These are phyloP conservation scores for Dendrobium officinale DNA, from an alignment of 106 monocot species.

Conservation along the genomic window DNA sequence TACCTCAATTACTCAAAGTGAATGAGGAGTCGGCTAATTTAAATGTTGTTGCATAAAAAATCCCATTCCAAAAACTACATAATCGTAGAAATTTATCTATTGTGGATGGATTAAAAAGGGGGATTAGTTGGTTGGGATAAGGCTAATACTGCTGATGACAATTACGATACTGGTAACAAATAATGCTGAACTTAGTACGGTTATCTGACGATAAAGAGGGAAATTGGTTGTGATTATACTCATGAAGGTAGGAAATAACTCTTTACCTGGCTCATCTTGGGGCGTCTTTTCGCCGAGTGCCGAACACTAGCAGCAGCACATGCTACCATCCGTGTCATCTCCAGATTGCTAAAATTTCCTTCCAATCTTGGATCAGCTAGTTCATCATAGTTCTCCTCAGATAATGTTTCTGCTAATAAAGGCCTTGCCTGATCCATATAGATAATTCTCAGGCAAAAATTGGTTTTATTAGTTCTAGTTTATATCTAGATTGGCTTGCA, in stretches of 20 bases:
- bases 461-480: not conserved
- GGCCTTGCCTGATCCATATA: slow-evolving; percentile 49
- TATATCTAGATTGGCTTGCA: not conserved
- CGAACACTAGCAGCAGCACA: slow-evolving; percentile 70
- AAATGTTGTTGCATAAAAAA: no score
- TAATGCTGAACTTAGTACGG: no score
- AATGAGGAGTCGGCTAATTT: no score
- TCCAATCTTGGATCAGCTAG: slow-evolving; percentile 61
- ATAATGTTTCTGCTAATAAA: slow-evolving; percentile 25
- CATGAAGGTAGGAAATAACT: slow-evolving; percentile 1
- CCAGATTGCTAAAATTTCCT: slow-evolving; percentile 34
- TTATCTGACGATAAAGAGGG: no score
- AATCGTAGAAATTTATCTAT: not conserved
- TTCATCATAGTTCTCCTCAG: slow-evolving; percentile 56
- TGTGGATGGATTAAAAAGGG: not conserved
- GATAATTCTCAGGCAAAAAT: not conserved
- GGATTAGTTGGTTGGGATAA: no score
- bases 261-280: slow-evolving; percentile 86
- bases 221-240: not conserved
- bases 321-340: slow-evolving; percentile 60
- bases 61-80: no score
- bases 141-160: no score
- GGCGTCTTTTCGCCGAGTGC: slow-evolving; percentile 76
- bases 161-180: no score
- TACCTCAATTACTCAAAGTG: no score